phyloP scores from a whole-genome alignment of 148 eudicot genomes.

The Amaranthus palmeri region DNA sequence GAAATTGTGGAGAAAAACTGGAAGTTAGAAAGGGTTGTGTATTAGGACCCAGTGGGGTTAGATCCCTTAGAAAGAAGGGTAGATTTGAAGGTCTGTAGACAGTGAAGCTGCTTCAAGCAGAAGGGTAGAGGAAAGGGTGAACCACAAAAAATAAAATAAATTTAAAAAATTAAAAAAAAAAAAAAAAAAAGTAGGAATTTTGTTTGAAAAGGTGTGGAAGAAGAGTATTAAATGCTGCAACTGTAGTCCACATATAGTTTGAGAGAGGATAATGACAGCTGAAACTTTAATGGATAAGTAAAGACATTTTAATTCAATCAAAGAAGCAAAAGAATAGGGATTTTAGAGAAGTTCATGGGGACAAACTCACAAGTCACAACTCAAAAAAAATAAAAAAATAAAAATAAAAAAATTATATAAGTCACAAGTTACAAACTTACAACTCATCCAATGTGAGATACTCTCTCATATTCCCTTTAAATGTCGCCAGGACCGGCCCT shows the following conservation, averaged over 20 bases:
- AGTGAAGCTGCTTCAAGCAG: constrained; percentile 16
- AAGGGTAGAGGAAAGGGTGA: background rate
- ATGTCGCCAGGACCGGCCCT: too few relatives aligned
- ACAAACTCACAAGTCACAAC: too few relatives aligned
- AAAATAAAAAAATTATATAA: too few relatives aligned
- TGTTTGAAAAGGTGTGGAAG: background rate
- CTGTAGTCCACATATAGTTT: constrained; percentile 27
- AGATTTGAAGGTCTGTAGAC: constrained; percentile 15
- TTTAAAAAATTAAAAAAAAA: background rate
- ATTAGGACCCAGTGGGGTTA: constrained; percentile 1
- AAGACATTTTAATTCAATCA: too few relatives aligned
- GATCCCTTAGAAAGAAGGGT: constrained; percentile 18
- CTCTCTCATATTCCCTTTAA: too few relatives aligned
- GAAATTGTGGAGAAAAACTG: background rate
- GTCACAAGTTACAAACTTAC: too few relatives aligned
- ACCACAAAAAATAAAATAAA: background rate
- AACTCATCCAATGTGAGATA: too few relatives aligned
- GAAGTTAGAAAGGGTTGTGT: background rate
- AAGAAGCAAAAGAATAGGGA: too few relatives aligned
- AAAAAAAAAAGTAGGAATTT: too few relatives aligned
- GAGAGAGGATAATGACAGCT: constrained; percentile 27
- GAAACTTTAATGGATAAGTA: background rate
- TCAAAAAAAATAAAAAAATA: too few relatives aligned
- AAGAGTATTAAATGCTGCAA: constrained; percentile 17
- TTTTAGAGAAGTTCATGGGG: too few relatives aligned